Evolutionary conservation across 1,284 basidiomycete genomes (phyloP).

Genomic region (Heterobasidion irregulare): DNA sequence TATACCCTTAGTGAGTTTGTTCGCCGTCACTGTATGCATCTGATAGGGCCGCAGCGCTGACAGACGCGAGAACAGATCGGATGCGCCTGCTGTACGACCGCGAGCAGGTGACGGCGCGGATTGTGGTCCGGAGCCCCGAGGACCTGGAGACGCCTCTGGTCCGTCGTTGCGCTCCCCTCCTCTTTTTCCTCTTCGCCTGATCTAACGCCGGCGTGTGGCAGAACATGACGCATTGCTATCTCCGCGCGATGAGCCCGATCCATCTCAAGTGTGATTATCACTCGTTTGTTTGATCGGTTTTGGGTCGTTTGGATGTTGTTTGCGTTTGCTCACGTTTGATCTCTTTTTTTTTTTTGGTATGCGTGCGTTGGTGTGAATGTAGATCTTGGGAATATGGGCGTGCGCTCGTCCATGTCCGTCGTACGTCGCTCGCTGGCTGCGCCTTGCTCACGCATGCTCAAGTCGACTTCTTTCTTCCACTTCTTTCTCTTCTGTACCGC

Average conservation of each 20-base stretch:
- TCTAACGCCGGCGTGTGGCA: slow-evolving; percentile 13
- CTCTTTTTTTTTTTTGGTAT: too few species aligned
- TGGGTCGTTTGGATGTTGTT: neutral
- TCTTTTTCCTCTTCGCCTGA: slow-evolving; percentile 4
- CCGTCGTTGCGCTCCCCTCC: slow-evolving; percentile 9
- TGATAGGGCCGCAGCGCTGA: neutral
- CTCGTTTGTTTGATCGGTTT: neutral
- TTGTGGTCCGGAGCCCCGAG: slow-evolving; percentile 59
- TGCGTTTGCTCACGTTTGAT: too few species aligned
- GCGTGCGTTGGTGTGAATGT: neutral
- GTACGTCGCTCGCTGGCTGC: slow-evolving; percentile 27
- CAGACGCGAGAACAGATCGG: slow-evolving; percentile 44
- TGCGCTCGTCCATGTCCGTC: slow-evolving; percentile 80
- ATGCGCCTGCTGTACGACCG: slow-evolving; percentile 80
- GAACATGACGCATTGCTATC: slow-evolving; percentile 85
- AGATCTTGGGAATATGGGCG: slow-evolving; percentile 79
- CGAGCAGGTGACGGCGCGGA: slow-evolving; percentile 67
- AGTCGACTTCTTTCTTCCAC: too few species aligned
- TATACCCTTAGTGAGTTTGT: slow-evolving; percentile 35
- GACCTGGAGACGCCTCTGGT: slow-evolving; percentile 71
- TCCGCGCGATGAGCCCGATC: slow-evolving; percentile 87
- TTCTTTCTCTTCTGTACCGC: too few species aligned
- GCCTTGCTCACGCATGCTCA: neutral
- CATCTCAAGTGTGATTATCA: slow-evolving; percentile 36
- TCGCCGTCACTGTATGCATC: neutral